phyloP scores from a whole-genome alignment of 1,139 yeast species.

The Pichia sp. region DNA sequence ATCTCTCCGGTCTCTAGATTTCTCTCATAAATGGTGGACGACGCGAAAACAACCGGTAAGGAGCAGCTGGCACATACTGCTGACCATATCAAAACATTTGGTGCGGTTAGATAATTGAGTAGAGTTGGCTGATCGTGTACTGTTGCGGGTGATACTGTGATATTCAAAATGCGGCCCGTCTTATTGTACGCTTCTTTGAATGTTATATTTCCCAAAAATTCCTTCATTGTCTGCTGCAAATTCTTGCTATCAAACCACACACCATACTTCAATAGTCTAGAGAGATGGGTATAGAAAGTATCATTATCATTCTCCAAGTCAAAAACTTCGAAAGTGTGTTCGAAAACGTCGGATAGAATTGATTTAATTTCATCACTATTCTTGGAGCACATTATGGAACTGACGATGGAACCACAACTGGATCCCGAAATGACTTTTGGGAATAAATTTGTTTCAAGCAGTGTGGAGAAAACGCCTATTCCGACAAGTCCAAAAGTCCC shows the following conservation, averaged over 20 bases:
- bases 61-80: slow-evolving; percentile 98
- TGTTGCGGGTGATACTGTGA: slow-evolving; percentile 75
- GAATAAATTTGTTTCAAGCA: slow-evolving; percentile 63
- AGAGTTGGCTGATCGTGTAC: slow-evolving; percentile 73
- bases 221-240: slow-evolving; percentile 64
- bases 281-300: slow-evolving; percentile 42
- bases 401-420: slow-evolving; percentile 94
- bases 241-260: slow-evolving; percentile 81
- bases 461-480: slow-evolving; percentile 80
- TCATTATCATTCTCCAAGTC: slow-evolving; percentile 41
- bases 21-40: slow-evolving; percentile 80
- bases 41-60: slow-evolving; percentile 84
- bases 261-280: slow-evolving; percentile 69
- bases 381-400: slow-evolving; percentile 79
- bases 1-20: slow-evolving; percentile 61
- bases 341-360: slow-evolving; percentile 47
- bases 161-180: slow-evolving; percentile 50
- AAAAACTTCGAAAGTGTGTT: slow-evolving; percentile 65
- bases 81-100: slow-evolving; percentile 79
- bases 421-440: slow-evolving; percentile 94
- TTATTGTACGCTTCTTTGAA: slow-evolving; percentile 54
- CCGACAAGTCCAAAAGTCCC: slow-evolving; percentile 91
- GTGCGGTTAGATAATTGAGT: slow-evolving; percentile 86
- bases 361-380: slow-evolving; percentile 64
- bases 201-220: slow-evolving; percentile 83